Conservation (phyloP, 768 basidiomycete species). For the Mycena filopes region DNA sequence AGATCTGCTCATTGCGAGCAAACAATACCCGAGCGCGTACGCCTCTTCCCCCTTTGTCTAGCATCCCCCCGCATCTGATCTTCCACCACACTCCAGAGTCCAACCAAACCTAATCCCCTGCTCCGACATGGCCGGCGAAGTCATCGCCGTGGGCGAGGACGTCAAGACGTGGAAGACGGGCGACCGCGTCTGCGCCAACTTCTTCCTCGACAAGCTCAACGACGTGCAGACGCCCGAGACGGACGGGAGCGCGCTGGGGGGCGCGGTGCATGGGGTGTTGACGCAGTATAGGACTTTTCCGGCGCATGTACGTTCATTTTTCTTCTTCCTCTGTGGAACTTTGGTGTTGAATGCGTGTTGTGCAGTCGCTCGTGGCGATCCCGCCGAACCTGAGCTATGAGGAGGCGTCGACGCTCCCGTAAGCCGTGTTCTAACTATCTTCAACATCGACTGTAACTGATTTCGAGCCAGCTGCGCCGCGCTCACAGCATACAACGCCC, state of each 20-base stretch:
- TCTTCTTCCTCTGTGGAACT: background rate
- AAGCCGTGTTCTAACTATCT: too few relatives aligned
- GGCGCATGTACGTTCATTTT: conserved; percentile 48
- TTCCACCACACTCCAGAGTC: too few relatives aligned
- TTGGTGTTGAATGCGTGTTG: too few relatives aligned
- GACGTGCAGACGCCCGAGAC: conserved; percentile 49
- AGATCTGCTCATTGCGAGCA: too few relatives aligned
- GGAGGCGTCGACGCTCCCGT: conserved; percentile 75
- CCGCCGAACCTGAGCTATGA: conserved; percentile 70
- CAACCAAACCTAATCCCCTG: too few relatives aligned
- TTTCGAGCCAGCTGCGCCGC: conserved; percentile 57
- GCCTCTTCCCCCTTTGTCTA: too few relatives aligned
- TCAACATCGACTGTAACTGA: too few relatives aligned
- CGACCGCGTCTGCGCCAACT: conserved; percentile 57
- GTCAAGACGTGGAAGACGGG: too few relatives aligned
- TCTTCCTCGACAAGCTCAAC: conserved; percentile 57
- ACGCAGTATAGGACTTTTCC: conserved; percentile 64
- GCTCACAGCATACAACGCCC: conserved; percentile 61
- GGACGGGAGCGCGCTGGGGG: conserved; percentile 53
- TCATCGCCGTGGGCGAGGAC: too few relatives aligned
- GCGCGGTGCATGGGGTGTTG: conserved; percentile 59
- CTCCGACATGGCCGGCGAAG: too few relatives aligned
- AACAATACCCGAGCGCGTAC: too few relatives aligned
- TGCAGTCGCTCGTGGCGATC: conserved; percentile 60
- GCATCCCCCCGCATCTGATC: too few relatives aligned